phyloP scores from a whole-genome alignment of 768 basidiomycete species.

The Kwoniella newhampshirensis region DNA sequence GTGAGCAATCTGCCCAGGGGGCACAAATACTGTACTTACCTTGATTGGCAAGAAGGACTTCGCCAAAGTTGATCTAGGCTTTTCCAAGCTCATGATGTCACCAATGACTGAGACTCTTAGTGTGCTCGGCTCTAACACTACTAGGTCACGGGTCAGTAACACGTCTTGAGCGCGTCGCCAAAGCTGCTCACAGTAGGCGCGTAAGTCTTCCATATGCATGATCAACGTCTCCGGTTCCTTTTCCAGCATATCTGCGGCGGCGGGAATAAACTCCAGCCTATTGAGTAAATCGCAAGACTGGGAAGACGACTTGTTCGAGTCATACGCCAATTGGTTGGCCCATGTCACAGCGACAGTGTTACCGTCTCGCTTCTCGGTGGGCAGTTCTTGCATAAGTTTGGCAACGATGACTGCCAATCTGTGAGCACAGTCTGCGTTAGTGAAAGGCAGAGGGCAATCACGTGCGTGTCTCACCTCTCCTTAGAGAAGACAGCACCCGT shows the following conservation, averaged over 20 bases:
- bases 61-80: conserved; percentile 72
- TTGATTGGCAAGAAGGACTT: conserved; percentile 69
- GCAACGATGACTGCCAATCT: conserved; percentile 82
- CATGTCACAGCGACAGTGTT: conserved; percentile 73
- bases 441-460: neutral
- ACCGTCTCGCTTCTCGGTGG: conserved; percentile 87
- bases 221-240: conserved; percentile 71
- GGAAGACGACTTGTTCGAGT: conserved; percentile 66
- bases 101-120: conserved; percentile 90
- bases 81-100: conserved; percentile 67
- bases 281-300: conserved; percentile 68
- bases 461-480: conserved; percentile 37
- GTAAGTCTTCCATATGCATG: conserved; percentile 70
- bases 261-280: conserved; percentile 76
- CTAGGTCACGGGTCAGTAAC: neutral
- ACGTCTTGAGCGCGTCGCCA: too few relatives aligned
- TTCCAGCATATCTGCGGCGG: conserved; percentile 68
- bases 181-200: conserved; percentile 62
- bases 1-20: neutral
- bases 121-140: conserved; percentile 79
- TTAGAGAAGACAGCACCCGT: conserved; percentile 42
- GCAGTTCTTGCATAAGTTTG: conserved; percentile 84
- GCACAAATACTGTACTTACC: conserved; percentile 54
- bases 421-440: neutral
- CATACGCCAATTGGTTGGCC: conserved; percentile 66